Evolutionary conservation across 495 filamentous ascomycete genomes (phyloP), one percentile per base, ranked within the genome.

Genomic region (Penicillium simplicissimum): DNA sequence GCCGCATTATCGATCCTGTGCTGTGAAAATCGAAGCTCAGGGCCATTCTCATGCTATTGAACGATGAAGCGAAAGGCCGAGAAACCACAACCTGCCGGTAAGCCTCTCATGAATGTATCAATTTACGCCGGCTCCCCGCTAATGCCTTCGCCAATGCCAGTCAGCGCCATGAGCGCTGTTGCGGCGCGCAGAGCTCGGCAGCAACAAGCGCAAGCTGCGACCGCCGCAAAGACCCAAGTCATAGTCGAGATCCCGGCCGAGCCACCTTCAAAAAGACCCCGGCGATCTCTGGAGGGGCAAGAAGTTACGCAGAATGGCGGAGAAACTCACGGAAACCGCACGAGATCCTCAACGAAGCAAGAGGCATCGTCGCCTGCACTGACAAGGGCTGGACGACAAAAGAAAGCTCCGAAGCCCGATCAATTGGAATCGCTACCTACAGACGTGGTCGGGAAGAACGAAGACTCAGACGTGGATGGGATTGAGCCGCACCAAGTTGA

Each of bases 101-200:
- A 55, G 47, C 10, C 6, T 28, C 5, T 15, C 31, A n/a, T 21
- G 53, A 7, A 17, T 23, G 6, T 31, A 45, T 1, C n/a, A 23
- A 13, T 37, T 21, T 3, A 10, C 3, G n/a, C n/a, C 6, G 4
- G 17, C 4, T 5, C 34, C 43, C 17, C 7, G 13, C 58, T 58
- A 51, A 58, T 37, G 45, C 37, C 45, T 48, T 59, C 58, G 21
- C 21, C 63, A 76, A 76, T 67, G 54, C 76, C 76, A n/a, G 66
- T 80, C 48, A 59, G 57, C 36, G 57, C 57, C 25, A 38, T 55
- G 55, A 81, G 78, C 62, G 78, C 78, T 33, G 57, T 81, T 57
- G 79, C 79, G 17, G 79, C 79, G 57, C 79, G 77, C 68, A 79
- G 70, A 75, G 79, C 79, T 72, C 77, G 77, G 52, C 71, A 76